Conservation (phyloP, 2,329 filamentous ascomycete genomes). For the Daldinia sp. region DNA sequence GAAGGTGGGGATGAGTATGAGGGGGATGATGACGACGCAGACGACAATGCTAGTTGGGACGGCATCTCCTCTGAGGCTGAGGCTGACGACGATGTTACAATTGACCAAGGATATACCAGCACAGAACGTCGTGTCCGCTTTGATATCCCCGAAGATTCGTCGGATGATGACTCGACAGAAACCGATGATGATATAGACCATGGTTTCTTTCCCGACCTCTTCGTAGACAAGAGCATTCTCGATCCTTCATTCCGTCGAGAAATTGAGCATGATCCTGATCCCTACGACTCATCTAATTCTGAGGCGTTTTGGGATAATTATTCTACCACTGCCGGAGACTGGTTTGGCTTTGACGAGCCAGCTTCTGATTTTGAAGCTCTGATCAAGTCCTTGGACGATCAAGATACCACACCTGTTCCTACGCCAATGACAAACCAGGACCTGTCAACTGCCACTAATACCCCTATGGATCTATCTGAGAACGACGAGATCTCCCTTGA, state of each 20-base stretch:
- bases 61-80: constrained; percentile 62
- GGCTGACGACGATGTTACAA: constrained; percentile 57
- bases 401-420: constrained; percentile 57
- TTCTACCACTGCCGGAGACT: constrained; percentile 61
- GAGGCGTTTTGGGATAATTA: constrained; percentile 74
- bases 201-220: constrained; percentile 79
- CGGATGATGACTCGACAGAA: constrained; percentile 75
- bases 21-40: constrained; percentile 52
- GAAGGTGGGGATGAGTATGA: constrained; percentile 58
- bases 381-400: constrained; percentile 54
- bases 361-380: constrained; percentile 60
- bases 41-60: constrained; percentile 66
- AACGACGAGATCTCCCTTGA: constrained; percentile 61
- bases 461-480: constrained; percentile 50
- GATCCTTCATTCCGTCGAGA: constrained; percentile 79
- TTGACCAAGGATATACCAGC: constrained; percentile 46
- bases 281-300: constrained; percentile 67
- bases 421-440: constrained; percentile 56
- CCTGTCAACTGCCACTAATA: constrained; percentile 51
- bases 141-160: constrained; percentile 73
- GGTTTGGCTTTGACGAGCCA: constrained; percentile 45
- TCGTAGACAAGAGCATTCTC: constrained; percentile 78
- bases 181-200: constrained; percentile 71
- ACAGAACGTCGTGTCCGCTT: constrained; percentile 80
- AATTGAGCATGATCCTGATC: constrained; percentile 74